Evolutionary conservation across 2,329 filamentous ascomycete genomes (phyloP), one percentile per base, ranked within the genome.

Genomic region (Diplodia mutila): DNA sequence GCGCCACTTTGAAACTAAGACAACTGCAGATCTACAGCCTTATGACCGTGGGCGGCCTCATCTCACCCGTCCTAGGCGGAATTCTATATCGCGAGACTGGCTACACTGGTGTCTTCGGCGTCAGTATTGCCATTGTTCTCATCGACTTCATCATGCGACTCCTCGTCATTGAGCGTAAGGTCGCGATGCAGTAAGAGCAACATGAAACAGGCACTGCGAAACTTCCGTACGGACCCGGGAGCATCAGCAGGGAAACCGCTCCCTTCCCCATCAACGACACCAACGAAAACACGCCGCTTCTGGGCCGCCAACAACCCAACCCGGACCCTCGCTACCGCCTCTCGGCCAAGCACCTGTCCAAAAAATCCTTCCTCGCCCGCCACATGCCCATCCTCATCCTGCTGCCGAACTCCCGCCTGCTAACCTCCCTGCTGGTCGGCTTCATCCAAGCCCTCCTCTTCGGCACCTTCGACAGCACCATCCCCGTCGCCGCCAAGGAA

Each of bases 101-200:
- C 2, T 86, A 86, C 71, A 73, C 76, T 14, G 87, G 86, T 0
- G 87, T 90, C 0, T 89, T 89, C 73, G 83, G 82, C 0, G 76
- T 89, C 27, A 84, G 83, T 0, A 81, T 87, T 57, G 83, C 79
- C 0, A 75, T 90, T 9, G 74, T 90, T 1, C 81, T 73, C 0
- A 69, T 90, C 18, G 88, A 90, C 74, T 85, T 90, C 68, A 66
- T 86, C 25, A 84, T 90, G 82, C 84, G 89, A 14, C 71, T 88
- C 0, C 73, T 87, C 5, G 81, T 90, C 64, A 82, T 90, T n/a
- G 88, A 90, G 75, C 89, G 88, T 76, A 87, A 86, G 73, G 81
- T 83, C 1, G 86, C 87, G 0, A 75, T 75, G 9, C 80, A 78
- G 69, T 86, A 85, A 65, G 73, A 78, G 51, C 21, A 71, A 67